Conservation (phyloP, 169 alveolate species). For the Babesia bigemina region DNA sequence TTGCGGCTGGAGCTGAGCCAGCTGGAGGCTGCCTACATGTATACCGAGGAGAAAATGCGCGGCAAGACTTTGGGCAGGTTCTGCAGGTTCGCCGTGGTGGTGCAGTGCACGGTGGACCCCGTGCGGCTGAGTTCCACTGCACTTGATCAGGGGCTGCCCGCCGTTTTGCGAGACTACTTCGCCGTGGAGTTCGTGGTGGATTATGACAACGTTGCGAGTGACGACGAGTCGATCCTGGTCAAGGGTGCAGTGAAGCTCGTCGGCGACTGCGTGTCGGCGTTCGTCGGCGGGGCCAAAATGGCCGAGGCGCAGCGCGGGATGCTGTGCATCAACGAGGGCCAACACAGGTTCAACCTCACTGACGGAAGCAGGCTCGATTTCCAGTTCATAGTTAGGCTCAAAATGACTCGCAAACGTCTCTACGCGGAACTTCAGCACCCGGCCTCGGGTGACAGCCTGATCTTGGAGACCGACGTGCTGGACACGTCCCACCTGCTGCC, state of each 20-base stretch:
- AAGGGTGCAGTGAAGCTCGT: neutral
- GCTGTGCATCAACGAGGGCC: conserved; percentile 14
- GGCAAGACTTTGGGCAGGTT: conserved; percentile 16
- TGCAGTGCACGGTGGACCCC: conserved; percentile 17
- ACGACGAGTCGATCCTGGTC: neutral
- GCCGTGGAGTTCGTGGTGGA: conserved; percentile 25
- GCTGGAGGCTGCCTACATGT: conserved; percentile 5
- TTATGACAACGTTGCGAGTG: conserved; percentile 6
- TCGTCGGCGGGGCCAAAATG: neutral
- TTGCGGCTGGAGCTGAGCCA: conserved; percentile 17
- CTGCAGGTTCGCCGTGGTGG: conserved; percentile 16
- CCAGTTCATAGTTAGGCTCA: neutral
- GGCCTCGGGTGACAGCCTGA: conserved; percentile 4
- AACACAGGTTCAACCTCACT: neutral
- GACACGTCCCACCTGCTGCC: conserved; percentile 29
- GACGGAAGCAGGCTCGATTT: conserved; percentile 23
- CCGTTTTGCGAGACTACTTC: conserved; percentile 5
- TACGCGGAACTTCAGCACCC: conserved; percentile 13
- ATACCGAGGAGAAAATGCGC: conserved; percentile 14
- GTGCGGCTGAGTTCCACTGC: neutral
- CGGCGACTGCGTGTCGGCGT: conserved; percentile 21
- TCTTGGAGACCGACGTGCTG: conserved; percentile 33
- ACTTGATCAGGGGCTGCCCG: neutral
- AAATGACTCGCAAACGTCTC: neutral
- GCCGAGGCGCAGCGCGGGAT: neutral